Percentiles rank a stretch among this genome's conserved stretches.
phyloP scores from a whole-genome alignment of 1,139 yeast species.

The Debaryomyces coudertii region DNA sequence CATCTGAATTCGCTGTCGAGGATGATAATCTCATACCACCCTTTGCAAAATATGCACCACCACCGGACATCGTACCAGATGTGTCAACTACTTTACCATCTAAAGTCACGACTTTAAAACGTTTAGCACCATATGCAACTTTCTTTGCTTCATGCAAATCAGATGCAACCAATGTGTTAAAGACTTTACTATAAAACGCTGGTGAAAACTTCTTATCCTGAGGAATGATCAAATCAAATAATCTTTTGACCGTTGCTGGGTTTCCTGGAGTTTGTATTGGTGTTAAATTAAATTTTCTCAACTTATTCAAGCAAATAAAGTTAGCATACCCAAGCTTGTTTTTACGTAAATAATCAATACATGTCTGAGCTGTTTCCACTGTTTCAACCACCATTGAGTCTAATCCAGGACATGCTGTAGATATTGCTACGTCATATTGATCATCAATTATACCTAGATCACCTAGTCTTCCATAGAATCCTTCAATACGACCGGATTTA shows the following conservation, averaged over 20 bases:
- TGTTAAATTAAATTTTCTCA: conserved; percentile 62
- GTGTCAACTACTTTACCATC: conserved; percentile 92
- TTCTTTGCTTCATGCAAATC: conserved; percentile 78
- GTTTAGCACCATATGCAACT: conserved; percentile 81
- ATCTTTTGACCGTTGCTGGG: conserved; percentile 76
- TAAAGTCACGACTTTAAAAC: conserved; percentile 88
- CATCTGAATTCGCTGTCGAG: conserved; percentile 23
- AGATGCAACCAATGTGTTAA: conserved; percentile 84
- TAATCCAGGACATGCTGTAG: conserved; percentile 91
- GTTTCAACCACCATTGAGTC: conserved; percentile 94
- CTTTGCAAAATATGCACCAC: conserved; percentile 69
- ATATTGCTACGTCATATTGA: conserved; percentile 86
- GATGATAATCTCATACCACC: conserved; percentile 66
- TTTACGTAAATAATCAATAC: conserved; percentile 84
- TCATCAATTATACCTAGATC: conserved; percentile 88
- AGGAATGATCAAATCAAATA: conserved; percentile 81
- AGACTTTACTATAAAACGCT: conserved; percentile 86
- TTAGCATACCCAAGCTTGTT: conserved; percentile 88
- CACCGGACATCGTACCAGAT: conserved; percentile 98
- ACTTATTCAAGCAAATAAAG: conserved; percentile 77
- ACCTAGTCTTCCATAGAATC: conserved; percentile 89
- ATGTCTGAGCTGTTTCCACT: conserved; percentile 89
- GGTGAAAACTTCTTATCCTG: conserved; percentile 70
- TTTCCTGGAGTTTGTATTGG: conserved; percentile 64
- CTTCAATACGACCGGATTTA: conserved; percentile 80